Percentiles rank a stretch among this genome's conserved stretches.
These are phyloP conservation scores for Colletotrichum truncatum DNA, from an alignment of 2,329 filamentous ascomycete genomes.

Conservation along the genomic window DNA sequence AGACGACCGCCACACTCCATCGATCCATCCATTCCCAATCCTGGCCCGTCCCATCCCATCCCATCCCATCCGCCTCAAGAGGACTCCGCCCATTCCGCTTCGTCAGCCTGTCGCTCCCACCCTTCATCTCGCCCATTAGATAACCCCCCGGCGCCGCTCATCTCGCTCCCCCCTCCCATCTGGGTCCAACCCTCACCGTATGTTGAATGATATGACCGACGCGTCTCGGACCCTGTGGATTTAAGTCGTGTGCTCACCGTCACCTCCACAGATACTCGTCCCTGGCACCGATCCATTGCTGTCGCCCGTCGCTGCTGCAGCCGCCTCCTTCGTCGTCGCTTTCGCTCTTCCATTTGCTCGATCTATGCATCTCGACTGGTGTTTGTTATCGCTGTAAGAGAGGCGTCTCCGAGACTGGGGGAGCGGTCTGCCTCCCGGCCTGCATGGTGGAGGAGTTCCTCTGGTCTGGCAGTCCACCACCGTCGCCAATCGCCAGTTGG, in stretches of 20 bases:
- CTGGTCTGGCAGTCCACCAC: conserved; percentile 25
- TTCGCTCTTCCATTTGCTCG: conserved; percentile 2
- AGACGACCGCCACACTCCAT: conserved; percentile 28
- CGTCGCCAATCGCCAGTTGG: conserved; percentile 18
- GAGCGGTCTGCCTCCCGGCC: conserved; percentile 22
- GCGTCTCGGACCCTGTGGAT: conserved; percentile 23
- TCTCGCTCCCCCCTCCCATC: conserved; percentile 30
- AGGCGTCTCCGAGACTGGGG: conserved; percentile 27
- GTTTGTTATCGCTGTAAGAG: conserved; percentile 17
- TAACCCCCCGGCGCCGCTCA: conserved; percentile 31
- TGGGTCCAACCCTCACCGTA: conserved; percentile 30
- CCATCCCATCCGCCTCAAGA: conserved; percentile 26
- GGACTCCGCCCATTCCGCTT: conserved; percentile 31
- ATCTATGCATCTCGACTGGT: conserved; percentile 22
- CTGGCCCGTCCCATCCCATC: conserved; percentile 23
- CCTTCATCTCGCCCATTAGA: conserved; percentile 30
- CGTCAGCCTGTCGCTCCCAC: conserved; percentile 31
- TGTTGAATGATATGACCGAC: conserved; percentile 29
- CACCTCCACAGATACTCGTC: conserved; percentile 15
- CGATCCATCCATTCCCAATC: conserved; percentile 15
- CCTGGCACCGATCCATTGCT: conserved; percentile 18
- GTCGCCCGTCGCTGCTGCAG: conserved; percentile 6
- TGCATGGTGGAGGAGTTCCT: conserved; percentile 25
- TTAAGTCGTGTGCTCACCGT: conserved; percentile 26
- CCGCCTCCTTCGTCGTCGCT: not conserved